Percentiles rank a stretch among this genome's conserved stretches.
Evolutionary conservation across 2,329 filamentous ascomycete genomes (phyloP).

Genomic region (Fusarium veterinarium): DNA sequence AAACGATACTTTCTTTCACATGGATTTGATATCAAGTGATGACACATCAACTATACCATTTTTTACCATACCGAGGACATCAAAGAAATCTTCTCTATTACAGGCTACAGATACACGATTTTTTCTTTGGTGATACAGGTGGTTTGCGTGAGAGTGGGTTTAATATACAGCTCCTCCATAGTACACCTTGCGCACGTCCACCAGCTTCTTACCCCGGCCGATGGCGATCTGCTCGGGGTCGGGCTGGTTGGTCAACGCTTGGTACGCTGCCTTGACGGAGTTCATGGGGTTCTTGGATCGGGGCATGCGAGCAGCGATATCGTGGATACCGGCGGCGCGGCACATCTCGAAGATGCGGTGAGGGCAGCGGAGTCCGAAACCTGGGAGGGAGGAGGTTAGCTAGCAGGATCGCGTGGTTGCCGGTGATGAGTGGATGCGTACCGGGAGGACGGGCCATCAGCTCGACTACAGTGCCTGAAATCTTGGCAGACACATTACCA

Average conservation of each 20-base stretch:
- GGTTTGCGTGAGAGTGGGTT: conserved; percentile 23
- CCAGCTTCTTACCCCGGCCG: conserved; percentile 91
- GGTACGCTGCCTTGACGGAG: conserved; percentile 89
- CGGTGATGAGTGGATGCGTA: conserved; percentile 58
- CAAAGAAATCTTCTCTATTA: conserved; percentile 30
- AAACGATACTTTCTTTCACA: conserved; percentile 20
- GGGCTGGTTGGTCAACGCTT: conserved; percentile 84
- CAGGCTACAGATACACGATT: conserved; percentile 42
- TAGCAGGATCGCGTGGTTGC: conserved; percentile 2
- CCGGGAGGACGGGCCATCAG: conserved; percentile 87
- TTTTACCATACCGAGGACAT: conserved; percentile 20
- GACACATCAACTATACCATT: conserved; percentile 21
- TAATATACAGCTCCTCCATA: conserved; percentile 82
- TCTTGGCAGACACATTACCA: conserved; percentile 84
- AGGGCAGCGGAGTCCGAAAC: conserved; percentile 93
- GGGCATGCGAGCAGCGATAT: conserved; percentile 84
- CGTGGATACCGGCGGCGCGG: conserved; percentile 84
- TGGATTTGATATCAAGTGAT: conserved; percentile 26
- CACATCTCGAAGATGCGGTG: conserved; percentile 95
- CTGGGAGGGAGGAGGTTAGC: conserved; percentile 58
- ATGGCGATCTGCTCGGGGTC: conserved; percentile 91
- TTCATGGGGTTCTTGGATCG: conserved; percentile 97
- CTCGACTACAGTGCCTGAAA: conserved; percentile 87
- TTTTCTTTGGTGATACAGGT: conserved; percentile 40
- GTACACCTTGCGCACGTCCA: conserved; percentile 97